Base-by-base conservation (phyloP, 2,329 filamentous ascomycete genomes). In the Beauveria sp. region DNA sequence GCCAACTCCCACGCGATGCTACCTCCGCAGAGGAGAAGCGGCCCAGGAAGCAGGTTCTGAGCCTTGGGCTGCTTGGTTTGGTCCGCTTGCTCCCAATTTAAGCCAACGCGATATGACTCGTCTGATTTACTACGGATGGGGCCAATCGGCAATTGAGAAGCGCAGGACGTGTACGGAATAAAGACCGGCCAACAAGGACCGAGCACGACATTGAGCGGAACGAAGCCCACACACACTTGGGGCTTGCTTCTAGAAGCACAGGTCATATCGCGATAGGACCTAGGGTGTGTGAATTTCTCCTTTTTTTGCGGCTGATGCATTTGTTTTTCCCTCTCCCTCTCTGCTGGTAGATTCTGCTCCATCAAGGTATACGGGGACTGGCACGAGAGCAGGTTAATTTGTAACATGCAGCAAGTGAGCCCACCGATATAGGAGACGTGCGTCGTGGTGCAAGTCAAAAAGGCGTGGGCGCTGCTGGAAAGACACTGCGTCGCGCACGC, bases 301-400 rank as follows among this genome's bases (percentile, higher is more conserved):
- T 10, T 31, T 1, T 31, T 31, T 2, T 31, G 28, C 28, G 28
- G 10, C 28, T 31, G 9, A 31, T 31, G 28, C 9, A 31, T 9
- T 8, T 8, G 2, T 31, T 31, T 31, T 31, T 34, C 31, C 10
- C 31, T 4, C 10, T 1, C 31, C 1, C 31, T 34, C 31, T 34
- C 31, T 34, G 12, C 31, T 12, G 14, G 10, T 14, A 34, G 10
- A 34, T 34, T 38, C 8, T 18, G 43, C 18, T 18, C 55, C 43
- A 58, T 58, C 55, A 58, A 40, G 55, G 55, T 58, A 58, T 58
- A 31, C 31, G 20, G 43, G 20, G 55, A 58, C 20, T 49, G 54
- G 51, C n/a, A 40, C 8, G 50, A 53, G 31, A 40, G 18, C 24
- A 20, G 40, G 18, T 7, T 14, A n/a, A 18, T n/a, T 42, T 20